A percentile compares a stretch with the other conserved stretches of the same genome.
Evolutionary conservation across 2,329 filamentous ascomycete species (phyloP).

Genomic region (Penicillium sp.): DNA sequence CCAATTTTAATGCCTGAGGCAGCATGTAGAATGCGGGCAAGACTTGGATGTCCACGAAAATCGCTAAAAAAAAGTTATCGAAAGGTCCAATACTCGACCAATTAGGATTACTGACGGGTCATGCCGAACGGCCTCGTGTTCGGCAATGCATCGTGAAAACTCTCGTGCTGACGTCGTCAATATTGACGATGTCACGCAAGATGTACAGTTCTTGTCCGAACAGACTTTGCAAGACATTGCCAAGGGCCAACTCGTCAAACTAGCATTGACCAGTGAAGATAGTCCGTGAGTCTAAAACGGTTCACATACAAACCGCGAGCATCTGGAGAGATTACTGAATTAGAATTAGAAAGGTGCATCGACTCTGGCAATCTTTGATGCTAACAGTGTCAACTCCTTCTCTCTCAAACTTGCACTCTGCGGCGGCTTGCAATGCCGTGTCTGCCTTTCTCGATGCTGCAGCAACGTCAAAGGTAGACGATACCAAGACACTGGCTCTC

Average conservation of each 20-base stretch:
- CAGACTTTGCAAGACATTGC: conserved; percentile 29
- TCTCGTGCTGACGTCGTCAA: conserved; percentile 10
- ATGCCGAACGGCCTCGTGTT: conserved; percentile 13
- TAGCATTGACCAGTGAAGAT: conserved; percentile 27
- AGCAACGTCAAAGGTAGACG: conserved; percentile 24
- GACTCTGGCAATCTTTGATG: conserved; percentile 37
- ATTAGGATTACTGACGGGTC: conserved; percentile 20
- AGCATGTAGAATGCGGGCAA: conserved; percentile 22
- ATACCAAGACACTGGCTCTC: conserved; percentile 29
- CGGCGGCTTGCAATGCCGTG: conserved; percentile 41
- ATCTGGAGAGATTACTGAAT: conserved; percentile 4
- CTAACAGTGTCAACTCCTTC: conserved; percentile 37
- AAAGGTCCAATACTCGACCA: background rate
- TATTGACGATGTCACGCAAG: conserved; percentile 30
- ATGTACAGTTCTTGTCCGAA: conserved; percentile 32
- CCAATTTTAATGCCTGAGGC: conserved; percentile 20
- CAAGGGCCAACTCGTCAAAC: conserved; percentile 33
- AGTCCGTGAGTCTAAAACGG: conserved; percentile 24
- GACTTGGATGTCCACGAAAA: conserved; percentile 11
- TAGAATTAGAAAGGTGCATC: conserved; percentile 25
- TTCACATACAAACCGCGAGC: background rate
- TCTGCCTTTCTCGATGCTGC: conserved; percentile 40
- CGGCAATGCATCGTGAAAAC: background rate
- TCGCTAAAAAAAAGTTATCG: background rate
- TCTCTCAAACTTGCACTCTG: conserved; percentile 36